Evolutionary conservation across 306 rosid species (phyloP).

Genomic region (Lagenaria siceraria): DNA sequence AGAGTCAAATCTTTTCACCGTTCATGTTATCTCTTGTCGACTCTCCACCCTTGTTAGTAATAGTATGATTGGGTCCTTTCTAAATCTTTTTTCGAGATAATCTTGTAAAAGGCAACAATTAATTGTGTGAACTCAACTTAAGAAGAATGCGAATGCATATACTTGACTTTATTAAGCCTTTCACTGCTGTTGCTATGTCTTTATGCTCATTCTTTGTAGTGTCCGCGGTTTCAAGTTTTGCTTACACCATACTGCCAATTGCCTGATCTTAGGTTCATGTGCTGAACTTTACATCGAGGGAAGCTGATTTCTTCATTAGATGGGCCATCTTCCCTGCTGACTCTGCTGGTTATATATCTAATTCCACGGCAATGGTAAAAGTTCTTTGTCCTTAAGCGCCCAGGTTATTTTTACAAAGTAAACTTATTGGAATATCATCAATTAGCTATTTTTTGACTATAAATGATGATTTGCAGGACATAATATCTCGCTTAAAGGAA

Average conservation of each 20-base stretch:
- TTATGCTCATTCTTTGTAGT: neutral
- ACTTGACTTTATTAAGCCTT: neutral
- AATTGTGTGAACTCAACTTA: neutral
- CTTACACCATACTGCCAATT: neutral
- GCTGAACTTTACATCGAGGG: slow-evolving; percentile 19
- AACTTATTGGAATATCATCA: neutral
- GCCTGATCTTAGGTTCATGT: slow-evolving; percentile 24
- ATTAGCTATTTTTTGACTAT: neutral
- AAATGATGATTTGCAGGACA: slow-evolving; percentile 13
- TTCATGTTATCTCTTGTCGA: neutral
- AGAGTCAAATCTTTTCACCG: neutral
- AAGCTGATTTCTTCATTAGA: slow-evolving; percentile 12
- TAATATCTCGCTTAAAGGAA: slow-evolving; percentile 23
- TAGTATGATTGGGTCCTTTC: neutral
- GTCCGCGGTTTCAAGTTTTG: neutral
- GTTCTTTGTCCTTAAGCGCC: neutral
- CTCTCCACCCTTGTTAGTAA: neutral
- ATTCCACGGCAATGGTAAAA: slow-evolving; percentile 24
- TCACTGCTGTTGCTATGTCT: neutral
- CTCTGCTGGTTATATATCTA: slow-evolving; percentile 21
- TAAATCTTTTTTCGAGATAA: neutral
- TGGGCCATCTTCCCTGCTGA: slow-evolving; percentile 28
- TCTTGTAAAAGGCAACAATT: neutral
- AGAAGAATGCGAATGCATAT: neutral
- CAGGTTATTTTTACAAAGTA: neutral